Base-by-base conservation (phyloP, 1,284 basidiomycete species). In the Ustanciosporium gigantosporum region DNA sequence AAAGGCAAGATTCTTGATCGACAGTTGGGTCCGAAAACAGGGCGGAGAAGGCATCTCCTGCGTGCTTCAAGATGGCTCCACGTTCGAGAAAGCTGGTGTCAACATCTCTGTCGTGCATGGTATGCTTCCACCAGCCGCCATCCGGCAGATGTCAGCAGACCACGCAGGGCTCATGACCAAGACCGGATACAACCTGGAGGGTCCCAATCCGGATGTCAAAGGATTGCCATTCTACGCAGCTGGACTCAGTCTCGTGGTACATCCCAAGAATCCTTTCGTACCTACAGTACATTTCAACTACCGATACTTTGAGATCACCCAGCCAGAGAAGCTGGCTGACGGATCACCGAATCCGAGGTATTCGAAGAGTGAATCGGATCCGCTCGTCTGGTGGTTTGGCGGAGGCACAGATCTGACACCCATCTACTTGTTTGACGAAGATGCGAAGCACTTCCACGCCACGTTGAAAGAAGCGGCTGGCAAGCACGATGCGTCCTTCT, bases 351-450 rank as follows among this genome's bases (percentile, higher is more conserved):
- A 77, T 32, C 75, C 75, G 5, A 64, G 72, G 27, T 73, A 75
- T 46, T 45, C 51, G 6, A 50, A 46, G 32, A 64, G 58, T 29
- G 42, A 52, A 31, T 49, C 45, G 16, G 56, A 52, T 20, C 70
- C 77, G 11, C 79, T 91, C 29, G 88, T 91, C 8, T 98, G 93
- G 92, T 99, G 95, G 95, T 98, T 97, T 73, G 94, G 94, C 35
- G 94, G 94, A 27, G 94, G 94, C n/a, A 86, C 87, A 3, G 94
- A 98, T 78, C 83, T 98, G 36, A 99, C 95, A 0, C 95, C 95
- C 0, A 88, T 88, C 13, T 97, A 96, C 79, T 83, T 98, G 8
- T 91, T 88, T 80, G 85, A 87, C 56, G 88, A 89, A 55, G 94
- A 98, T 77, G 90, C 87, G 2, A 75, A 79, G 20, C 90, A 93